Percentiles rank a stretch among this genome's conserved stretches.
phyloP scores from a whole-genome alignment of 139 green algal genomes.

The Haematococcus lacustris region DNA sequence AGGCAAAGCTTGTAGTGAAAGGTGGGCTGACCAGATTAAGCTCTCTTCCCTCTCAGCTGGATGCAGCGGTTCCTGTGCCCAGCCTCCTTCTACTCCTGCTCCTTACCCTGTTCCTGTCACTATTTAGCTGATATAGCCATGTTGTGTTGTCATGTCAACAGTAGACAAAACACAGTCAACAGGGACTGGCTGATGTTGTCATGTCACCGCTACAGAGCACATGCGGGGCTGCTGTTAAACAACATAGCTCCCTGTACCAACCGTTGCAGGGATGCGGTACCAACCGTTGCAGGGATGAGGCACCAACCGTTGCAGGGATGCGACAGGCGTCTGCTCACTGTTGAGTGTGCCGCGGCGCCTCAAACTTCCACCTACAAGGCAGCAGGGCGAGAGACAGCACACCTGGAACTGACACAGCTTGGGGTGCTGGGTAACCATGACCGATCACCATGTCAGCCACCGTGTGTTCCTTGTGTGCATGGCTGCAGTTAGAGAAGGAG shows the following conservation, averaged over 20 bases:
- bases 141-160: background rate
- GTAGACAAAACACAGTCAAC: background rate
- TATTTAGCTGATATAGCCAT: background rate
- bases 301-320: too few species aligned
- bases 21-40: background rate
- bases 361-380: constrained; percentile 69
- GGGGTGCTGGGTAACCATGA: too few species aligned
- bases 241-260: background rate
- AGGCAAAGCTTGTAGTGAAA: background rate
- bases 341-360: constrained; percentile 44
- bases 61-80: too few species aligned
- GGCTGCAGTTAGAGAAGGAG: too few species aligned
- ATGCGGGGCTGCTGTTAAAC: background rate
- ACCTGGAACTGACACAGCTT: too few species aligned
- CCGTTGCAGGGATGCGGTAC: background rate
- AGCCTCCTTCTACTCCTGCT: too few species aligned
- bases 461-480: too few species aligned
- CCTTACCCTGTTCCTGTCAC: background rate
- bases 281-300: too few species aligned
- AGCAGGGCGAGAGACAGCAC: too few species aligned
- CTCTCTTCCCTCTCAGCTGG: too few species aligned
- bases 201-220: background rate
- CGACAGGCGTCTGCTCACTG: background rate
- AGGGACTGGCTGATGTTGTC: background rate
- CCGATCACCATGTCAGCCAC: too few species aligned